Evolutionary conservation across 106 monocot genomes (phyloP), one percentile per base, ranked within the genome.

Genomic region (Hemerocallis citrina): DNA sequence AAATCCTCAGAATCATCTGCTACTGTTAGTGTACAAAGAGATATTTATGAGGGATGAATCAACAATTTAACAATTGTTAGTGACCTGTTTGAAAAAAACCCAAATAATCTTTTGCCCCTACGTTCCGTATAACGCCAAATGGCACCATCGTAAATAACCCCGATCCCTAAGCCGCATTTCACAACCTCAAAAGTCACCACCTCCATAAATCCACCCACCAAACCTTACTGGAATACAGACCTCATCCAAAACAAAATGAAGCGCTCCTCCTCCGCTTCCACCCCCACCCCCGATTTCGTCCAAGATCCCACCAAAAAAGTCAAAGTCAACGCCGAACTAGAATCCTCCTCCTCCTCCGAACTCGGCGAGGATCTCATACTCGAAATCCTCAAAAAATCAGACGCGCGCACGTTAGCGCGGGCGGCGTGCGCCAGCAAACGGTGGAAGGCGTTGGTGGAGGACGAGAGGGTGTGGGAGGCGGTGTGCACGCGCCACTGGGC

Each of bases 401-500:
- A 91, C 62, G 77, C 71, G 13, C 51, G 68, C 48, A 77, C 86
- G 24, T 66, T 91, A 54, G 91, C 68, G 62, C 59, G 67, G 20
- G 76, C 91, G 54, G 85, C 82, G 37, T 86, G 86, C 74, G 91
- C 86, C 34, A 77, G 79, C 75, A 59, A 63, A 35, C 56, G 67
- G 46, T 91, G 91, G 86, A 69, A 79, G 52, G 23, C 46, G 20
- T 61, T 86, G 27, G 83, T 79, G 34, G 76, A 75, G 62, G 91
- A 91, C 69, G 86, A 91, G 77, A 73, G 86, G 55, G 73, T 91
- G 7, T 91, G 91, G 91, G 91, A 91, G 64, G 76, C 66, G 17
- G 80, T 77, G 34, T 91, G 91, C 79, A 71, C 77, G n/a, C 79
- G 79, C n/a, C 71, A 74, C 66, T 79, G 79, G 77, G 74, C 75